Base-by-base conservation (phyloP, 306 rosid genomes). In the Glycine soja region DNA sequence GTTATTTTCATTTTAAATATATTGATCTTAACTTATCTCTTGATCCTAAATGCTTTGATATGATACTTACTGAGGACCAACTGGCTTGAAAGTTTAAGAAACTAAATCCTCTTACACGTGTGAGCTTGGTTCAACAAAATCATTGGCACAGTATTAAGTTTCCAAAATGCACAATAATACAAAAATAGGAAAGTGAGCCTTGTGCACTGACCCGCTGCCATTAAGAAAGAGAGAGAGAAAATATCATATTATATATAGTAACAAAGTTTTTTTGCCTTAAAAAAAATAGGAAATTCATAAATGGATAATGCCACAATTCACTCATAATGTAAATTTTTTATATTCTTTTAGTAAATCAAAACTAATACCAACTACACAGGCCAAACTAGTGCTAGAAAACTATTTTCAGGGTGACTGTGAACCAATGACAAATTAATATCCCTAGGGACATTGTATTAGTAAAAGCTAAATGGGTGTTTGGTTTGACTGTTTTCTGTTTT, bases 361-460 rank as follows among this genome's bases (percentile, higher is more conserved):
- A 9, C 70, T n/a, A 42, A 70, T 70, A n/a, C 46, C 54, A 47
- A 71, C 52, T 19, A 19, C 47, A 48, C 65, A 72, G 45, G 13
- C 47, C 6, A 59, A 61, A 38, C 70, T 30, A 45, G 63, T 61
- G 10, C 67, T 52, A 36, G 46, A 69, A 74, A 82, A 74, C 11
- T 45, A 18, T 8, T 65, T 38, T 65, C 18, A 46, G 38, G 67
- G 54, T 65, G n/a, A 81, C 24, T 19, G 24, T 19, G 24, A 19
- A 18, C 11, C 2, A 40, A 42, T 8, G 57, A 34, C 38, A 74
- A 74, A 32, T 45, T n/a, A 69, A 47, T 58, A 70, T 79, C 72
- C 47, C 65, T 57, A 43, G 24, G 61, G 36, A 18, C 68, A 74
- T 63, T 7, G 69, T 47, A 58, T 15, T 19, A 53, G 54, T 47